These are phyloP conservation scores for Solanum verrucosum DNA, from an alignment of 257 asterid species.

Conservation along the genomic window DNA sequence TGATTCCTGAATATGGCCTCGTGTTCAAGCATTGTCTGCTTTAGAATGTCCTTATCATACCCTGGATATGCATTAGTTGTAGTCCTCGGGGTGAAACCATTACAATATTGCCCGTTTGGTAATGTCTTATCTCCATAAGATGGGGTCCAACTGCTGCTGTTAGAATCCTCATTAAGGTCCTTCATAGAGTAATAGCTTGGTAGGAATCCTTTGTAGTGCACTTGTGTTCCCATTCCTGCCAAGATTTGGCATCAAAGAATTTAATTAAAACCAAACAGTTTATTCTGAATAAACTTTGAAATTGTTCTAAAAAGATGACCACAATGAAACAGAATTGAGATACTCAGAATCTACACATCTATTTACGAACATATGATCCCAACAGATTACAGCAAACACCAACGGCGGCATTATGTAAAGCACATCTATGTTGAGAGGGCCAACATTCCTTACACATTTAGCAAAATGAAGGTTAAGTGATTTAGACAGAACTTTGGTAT, in stretches of 20 bases:
- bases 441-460: neutral
- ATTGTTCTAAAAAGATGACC: neutral
- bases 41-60: constrained; percentile 59
- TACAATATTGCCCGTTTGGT: constrained; percentile 51
- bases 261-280: neutral
- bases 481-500: neutral
- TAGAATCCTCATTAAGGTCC: constrained; percentile 87
- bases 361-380: neutral
- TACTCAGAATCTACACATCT: neutral
- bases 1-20: constrained; percentile 83
- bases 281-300: neutral
- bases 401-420: neutral
- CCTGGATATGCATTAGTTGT: constrained; percentile 40
- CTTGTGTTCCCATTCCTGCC: constrained; percentile 89
- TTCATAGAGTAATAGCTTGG: constrained; percentile 72
- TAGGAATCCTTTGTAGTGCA: constrained; percentile 64
- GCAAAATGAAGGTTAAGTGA: neutral
- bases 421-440: neutral
- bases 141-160: constrained; percentile 73
- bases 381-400: neutral
- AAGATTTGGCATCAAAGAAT: neutral
- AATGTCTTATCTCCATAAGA: constrained; percentile 53
- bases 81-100: constrained; percentile 44
- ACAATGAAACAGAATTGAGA: neutral
- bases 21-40: constrained; percentile 93